Evolutionary conservation across 208 protist genomes (phyloP).

Genomic region (Angomonas ambiguus): DNA sequence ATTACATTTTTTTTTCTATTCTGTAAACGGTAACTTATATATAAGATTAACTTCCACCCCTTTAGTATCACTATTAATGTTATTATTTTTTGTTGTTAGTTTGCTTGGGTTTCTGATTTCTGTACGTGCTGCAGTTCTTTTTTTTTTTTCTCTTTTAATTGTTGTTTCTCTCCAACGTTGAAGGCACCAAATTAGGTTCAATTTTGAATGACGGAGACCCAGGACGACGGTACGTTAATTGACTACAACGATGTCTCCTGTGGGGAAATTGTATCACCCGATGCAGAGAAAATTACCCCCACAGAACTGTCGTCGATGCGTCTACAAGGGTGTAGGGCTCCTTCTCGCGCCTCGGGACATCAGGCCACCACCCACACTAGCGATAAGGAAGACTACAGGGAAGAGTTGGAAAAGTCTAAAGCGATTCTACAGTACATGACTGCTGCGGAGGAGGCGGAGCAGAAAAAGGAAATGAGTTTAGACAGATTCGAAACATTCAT

Average conservation of each 20-base stretch:
- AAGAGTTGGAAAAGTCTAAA: constrained; percentile 28
- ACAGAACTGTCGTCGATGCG: constrained; percentile 38
- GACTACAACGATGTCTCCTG: not conserved
- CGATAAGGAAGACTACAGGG: not conserved
- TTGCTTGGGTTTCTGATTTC: not conserved
- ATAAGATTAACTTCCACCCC: not conserved
- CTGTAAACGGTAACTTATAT: not conserved
- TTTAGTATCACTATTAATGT: not conserved
- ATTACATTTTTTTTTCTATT: constrained; percentile 9
- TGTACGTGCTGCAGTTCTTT: too few relatives aligned
- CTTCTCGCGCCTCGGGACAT: not conserved
- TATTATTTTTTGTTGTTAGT: not conserved
- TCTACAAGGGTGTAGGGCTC: constrained; percentile 30
- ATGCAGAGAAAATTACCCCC: constrained; percentile 19
- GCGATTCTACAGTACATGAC: constrained; percentile 55
- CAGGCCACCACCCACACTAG: not conserved
- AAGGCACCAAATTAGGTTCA: too few relatives aligned
- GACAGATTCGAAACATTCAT: not conserved
- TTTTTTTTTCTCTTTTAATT: not conserved
- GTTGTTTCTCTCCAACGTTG: too few relatives aligned
- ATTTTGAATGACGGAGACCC: too few relatives aligned
- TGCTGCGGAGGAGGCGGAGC: not conserved
- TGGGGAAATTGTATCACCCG: constrained; percentile 9
- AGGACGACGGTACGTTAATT: too few relatives aligned
- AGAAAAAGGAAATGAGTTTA: not conserved